A percentile compares a stretch with the other conserved stretches of the same genome.
Conservation (phyloP, 2,329 filamentous ascomycete genomes). For the Talaromyces pinophilus region DNA sequence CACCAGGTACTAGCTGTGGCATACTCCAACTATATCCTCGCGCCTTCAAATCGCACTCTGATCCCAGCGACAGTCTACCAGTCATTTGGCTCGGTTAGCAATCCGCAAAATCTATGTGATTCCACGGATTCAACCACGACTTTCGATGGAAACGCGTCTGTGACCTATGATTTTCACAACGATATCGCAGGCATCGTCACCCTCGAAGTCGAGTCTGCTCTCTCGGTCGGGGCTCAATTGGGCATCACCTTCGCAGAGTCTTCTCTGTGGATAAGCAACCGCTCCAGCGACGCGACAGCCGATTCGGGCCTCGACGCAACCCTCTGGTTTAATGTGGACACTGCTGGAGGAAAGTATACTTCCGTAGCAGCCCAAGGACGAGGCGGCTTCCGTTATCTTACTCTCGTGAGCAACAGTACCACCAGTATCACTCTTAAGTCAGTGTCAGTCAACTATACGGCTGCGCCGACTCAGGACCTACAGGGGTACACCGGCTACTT, state of each 20-base stretch:
- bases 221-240: constrained; percentile 33
- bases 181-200: constrained; percentile 45
- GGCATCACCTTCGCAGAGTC: constrained; percentile 46
- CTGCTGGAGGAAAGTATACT: constrained; percentile 30
- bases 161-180: constrained; percentile 44
- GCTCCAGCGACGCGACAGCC: constrained; percentile 50
- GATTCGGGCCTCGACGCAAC: constrained; percentile 51
- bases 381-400: too few relatives aligned
- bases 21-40: constrained; percentile 35
- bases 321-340: constrained; percentile 50
- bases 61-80: constrained; percentile 28
- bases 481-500: too few relatives aligned
- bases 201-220: constrained; percentile 32
- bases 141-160: constrained; percentile 35
- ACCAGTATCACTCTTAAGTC: too few relatives aligned
- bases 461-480: too few relatives aligned
- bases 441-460: too few relatives aligned
- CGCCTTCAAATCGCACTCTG: constrained; percentile 30
- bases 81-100: constrained; percentile 30
- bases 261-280: constrained; percentile 51
- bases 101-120: constrained; percentile 24
- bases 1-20: not conserved
- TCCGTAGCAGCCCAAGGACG: too few relatives aligned
- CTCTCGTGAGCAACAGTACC: too few relatives aligned
- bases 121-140: not conserved